These are phyloP conservation scores for Lipomyces japonicus DNA, from an alignment of 805 yeast genomes.

Conservation along the genomic window DNA sequence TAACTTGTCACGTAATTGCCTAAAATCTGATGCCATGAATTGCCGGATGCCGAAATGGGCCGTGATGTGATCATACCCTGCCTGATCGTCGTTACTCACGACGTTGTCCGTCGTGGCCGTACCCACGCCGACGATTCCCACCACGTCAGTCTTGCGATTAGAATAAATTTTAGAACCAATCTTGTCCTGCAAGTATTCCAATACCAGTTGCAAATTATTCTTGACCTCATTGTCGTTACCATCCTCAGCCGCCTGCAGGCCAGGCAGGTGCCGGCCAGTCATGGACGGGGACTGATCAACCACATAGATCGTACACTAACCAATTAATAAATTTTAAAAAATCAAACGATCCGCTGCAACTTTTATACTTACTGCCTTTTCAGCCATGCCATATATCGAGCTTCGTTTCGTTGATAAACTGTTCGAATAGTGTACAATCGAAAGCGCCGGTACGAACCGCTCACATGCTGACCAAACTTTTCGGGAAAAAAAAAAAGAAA, in stretches of 20 bases:
- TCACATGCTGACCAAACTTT: too few relatives aligned
- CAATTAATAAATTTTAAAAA: too few relatives aligned
- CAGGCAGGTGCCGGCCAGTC: not conserved
- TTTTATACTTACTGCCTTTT: not conserved
- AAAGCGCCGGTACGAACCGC: too few relatives aligned
- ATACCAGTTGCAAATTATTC: constrained; percentile 19
- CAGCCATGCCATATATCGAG: not conserved
- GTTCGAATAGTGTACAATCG: not conserved
- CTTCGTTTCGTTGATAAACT: not conserved
- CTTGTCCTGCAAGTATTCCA: constrained; percentile 44
- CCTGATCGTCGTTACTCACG: constrained; percentile 4
- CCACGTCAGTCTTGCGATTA: constrained; percentile 33
- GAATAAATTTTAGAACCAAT: constrained; percentile 33
- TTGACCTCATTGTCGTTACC: constrained; percentile 1
- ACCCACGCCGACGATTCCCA: constrained; percentile 32
- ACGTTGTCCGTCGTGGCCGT: constrained; percentile 8
- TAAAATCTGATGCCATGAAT: constrained; percentile 10
- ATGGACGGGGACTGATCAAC: not conserved
- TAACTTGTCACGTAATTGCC: constrained; percentile 8
- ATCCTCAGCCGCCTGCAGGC: not conserved
- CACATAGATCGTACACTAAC: not conserved
- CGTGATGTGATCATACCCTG: constrained; percentile 20
- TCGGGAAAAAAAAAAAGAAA: too few relatives aligned
- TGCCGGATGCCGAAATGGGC: constrained; percentile 18
- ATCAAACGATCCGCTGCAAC: not conserved